phyloP scores from a whole-genome alignment of 176 grass and related monocot genomes.

The Coix lacrymajobi region DNA sequence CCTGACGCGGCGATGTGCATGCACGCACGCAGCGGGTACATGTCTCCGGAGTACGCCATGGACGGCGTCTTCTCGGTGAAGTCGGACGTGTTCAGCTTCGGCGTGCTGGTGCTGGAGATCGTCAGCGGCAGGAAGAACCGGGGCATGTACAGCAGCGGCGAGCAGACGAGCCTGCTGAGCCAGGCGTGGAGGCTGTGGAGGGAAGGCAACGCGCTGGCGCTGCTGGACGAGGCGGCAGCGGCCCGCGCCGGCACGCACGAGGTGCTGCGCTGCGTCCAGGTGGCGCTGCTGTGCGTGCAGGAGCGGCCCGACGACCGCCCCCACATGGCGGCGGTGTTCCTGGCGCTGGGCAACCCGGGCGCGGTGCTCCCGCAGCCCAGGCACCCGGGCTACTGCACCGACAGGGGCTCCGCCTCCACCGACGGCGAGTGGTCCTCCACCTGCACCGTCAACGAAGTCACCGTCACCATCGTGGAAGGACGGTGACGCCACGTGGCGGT shows the following conservation, averaged over 20 bases:
- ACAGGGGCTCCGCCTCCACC: constrained; percentile 17
- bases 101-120: constrained; percentile 74
- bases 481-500: constrained; percentile 13
- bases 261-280: constrained; percentile 64
- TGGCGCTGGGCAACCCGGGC: constrained; percentile 59
- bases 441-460: constrained; percentile 47
- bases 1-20: neutral
- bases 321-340: constrained; percentile 48
- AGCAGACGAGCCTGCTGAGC: constrained; percentile 59
- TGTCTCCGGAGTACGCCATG: constrained; percentile 93
- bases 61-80: constrained; percentile 88
- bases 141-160: constrained; percentile 36
- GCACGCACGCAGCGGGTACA: constrained; percentile 60
- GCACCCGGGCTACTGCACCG: constrained; percentile 52
- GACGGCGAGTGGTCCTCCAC: constrained; percentile 41
- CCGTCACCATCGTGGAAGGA: constrained; percentile 53
- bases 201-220: constrained; percentile 40
- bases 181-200: constrained; percentile 81
- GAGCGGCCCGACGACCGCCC: constrained; percentile 63
- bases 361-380: constrained; percentile 42
- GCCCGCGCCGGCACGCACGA: constrained; percentile 16
- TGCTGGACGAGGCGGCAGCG: constrained; percentile 34
- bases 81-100: constrained; percentile 85
- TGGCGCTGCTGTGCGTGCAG: constrained; percentile 77
- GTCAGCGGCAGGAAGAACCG: constrained; percentile 75